These are phyloP conservation scores for Combretum micranthum DNA, from an alignment of 345 rosid genomes.

Conservation along the genomic window DNA sequence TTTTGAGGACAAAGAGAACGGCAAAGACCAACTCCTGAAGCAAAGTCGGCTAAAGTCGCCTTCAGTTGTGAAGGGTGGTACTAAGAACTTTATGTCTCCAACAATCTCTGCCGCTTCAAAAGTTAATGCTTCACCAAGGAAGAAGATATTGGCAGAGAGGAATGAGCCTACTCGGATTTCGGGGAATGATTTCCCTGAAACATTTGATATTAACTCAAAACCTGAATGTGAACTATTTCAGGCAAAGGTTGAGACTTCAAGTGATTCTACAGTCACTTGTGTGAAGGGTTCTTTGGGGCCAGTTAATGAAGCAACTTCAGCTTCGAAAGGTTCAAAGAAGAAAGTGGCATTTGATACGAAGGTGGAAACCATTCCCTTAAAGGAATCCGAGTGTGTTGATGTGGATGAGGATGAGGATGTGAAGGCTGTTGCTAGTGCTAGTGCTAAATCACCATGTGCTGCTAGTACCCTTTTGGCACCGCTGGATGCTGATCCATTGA, in stretches of 20 bases:
- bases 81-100: constrained; percentile 90
- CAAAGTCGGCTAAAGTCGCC: constrained; percentile 30
- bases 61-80: constrained; percentile 33
- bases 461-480: constrained; percentile 41
- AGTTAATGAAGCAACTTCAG: constrained; percentile 3
- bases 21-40: constrained; percentile 28
- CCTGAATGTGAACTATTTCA: constrained; percentile 15
- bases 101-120: constrained; percentile 84
- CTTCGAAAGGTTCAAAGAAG: constrained; percentile 12
- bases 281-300: constrained; percentile 8
- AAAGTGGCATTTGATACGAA: constrained; percentile 13
- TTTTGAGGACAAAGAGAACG: constrained; percentile 58
- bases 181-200: constrained; percentile 14
- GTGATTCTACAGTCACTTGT: constrained; percentile 30
- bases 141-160: constrained; percentile 58
- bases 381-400: constrained; percentile 18
- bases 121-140: constrained; percentile 61
- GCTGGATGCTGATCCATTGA: constrained; percentile 48
- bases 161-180: constrained; percentile 44
- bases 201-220: constrained; percentile 11
- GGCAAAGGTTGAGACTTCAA: constrained; percentile 19
- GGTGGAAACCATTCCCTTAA: constrained; percentile 9
- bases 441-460: constrained; percentile 8
- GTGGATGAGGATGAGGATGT: constrained; percentile 44
- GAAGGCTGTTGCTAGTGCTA: constrained; percentile 27